Conservation (phyloP, 129 eudicot genomes). For the Chrysanthemum makinoi region DNA sequence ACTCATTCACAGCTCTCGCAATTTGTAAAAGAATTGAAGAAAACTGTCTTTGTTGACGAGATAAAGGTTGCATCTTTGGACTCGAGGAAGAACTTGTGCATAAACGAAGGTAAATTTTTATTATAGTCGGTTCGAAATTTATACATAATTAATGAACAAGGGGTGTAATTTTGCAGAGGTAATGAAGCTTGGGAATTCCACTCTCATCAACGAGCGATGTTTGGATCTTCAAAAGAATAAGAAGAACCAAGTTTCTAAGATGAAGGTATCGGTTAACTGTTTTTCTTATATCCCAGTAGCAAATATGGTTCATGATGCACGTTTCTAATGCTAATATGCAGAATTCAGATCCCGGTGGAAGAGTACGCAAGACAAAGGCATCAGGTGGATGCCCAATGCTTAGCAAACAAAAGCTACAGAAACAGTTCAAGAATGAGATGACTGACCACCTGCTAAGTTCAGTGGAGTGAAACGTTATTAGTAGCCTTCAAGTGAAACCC, state of each 20-base stretch:
- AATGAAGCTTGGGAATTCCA: slow-evolving; percentile 60
- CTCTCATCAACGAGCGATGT: slow-evolving; percentile 77
- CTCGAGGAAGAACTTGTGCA: slow-evolving; percentile 89
- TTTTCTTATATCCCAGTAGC: slow-evolving; percentile 17
- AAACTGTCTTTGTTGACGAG: slow-evolving; percentile 62
- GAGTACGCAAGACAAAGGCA: slow-evolving; percentile 51
- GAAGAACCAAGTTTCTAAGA: slow-evolving; percentile 57
- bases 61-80: slow-evolving; percentile 80
- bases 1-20: slow-evolving; percentile 96
- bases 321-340: slow-evolving; percentile 35
- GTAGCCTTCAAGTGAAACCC: no score
- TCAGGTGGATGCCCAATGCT: slow-evolving; percentile 92
- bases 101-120: slow-evolving; percentile 70
- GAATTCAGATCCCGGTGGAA: slow-evolving; percentile 57
- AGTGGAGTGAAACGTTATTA: no score
- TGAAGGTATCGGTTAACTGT: slow-evolving; percentile 47
- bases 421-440: slow-evolving; percentile 57
- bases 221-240: slow-evolving; percentile 89
- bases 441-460: slow-evolving; percentile 26
- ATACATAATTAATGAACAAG: background rate
- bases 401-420: slow-evolving; percentile 59
- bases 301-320: background rate
- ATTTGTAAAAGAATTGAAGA: slow-evolving; percentile 82
- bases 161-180: slow-evolving; percentile 51
- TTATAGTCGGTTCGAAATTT: background rate